Evolutionary conservation across 768 basidiomycete species (phyloP).

Genomic region (Termitomyces sp.): DNA sequence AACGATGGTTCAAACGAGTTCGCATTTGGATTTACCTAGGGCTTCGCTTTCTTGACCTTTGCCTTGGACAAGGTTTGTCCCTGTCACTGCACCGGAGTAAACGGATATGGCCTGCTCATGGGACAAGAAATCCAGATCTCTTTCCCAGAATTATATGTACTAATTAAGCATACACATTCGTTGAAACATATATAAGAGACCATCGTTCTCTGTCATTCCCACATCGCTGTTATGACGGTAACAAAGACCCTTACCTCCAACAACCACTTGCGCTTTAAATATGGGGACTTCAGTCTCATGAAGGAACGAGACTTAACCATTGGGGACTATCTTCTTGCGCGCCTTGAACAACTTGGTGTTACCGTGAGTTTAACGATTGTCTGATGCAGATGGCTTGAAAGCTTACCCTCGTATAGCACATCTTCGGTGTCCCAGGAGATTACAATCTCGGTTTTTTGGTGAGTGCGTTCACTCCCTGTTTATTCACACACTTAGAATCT

Average conservation of each 20-base stretch:
- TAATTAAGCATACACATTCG: too few species aligned
- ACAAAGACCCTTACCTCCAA: constrained; percentile 31
- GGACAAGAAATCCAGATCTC: too few species aligned
- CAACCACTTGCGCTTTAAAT: constrained; percentile 44
- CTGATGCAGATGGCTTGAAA: not conserved
- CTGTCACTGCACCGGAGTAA: too few species aligned
- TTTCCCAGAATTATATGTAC: too few species aligned
- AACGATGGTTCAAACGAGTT: too few species aligned
- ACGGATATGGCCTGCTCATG: too few species aligned
- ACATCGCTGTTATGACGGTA: constrained; percentile 15
- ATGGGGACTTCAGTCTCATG: constrained; percentile 37
- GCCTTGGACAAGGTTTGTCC: too few species aligned
- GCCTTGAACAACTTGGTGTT: constrained; percentile 25
- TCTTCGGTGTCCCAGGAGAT: constrained; percentile 88
- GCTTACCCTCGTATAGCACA: constrained; percentile 38
- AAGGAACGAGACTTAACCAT: constrained; percentile 41
- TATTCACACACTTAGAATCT: not conserved
- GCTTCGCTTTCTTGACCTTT: too few species aligned
- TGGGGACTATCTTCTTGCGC: constrained; percentile 53
- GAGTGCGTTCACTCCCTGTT: constrained; percentile 3
- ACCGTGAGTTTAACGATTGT: not conserved
- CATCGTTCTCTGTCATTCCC: not conserved
- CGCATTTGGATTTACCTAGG: too few species aligned
- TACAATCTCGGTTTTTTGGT: constrained; percentile 73
- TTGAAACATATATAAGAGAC: too few species aligned